Base-by-base conservation (phyloP, 805 yeast species). In the Schwanniomyces yamadae region DNA sequence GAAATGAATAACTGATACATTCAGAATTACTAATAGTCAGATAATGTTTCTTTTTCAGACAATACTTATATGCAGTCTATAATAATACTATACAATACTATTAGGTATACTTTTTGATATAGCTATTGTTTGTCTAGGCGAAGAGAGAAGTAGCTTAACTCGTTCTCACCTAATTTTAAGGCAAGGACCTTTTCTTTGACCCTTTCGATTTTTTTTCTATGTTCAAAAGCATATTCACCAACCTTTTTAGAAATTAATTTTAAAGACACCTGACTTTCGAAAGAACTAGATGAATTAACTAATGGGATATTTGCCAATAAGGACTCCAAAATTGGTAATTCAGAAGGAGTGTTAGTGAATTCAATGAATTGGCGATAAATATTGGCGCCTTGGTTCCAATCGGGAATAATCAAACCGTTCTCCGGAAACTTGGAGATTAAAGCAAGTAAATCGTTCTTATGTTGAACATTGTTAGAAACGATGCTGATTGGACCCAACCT, bases 401-500 rank as follows among this genome's bases (percentile, higher is more conserved):
- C 65, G 3, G 73, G 56, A 10, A 75, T 61, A 16, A 54, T 57
- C 16, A 44, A 43, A 6, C 69, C 66, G 1, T 50, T 49, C 23
- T 56, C 59, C 9, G 81, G 82, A 55, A 75, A 74, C 40, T 54
- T 41, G 2, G 52, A 37, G 28, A 75, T 49, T 7, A 83, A 57
- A 12, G 54, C 56, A 15, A 56, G 41, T 23, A 77, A 69, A 16
- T 63, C 53, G 26, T 55, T 45, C 3, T 63, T 71, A 14, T 67
- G 63, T 1, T 31, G 23, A 28, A 44, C 5, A 10, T 55, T 60
- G 37, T 74, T 71, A n/a, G 74, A 66, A 11, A 81, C 73, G 1
- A 90, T 76, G 3, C 82, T 74, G 10, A 59, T 55, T 6, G 98
- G 98, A 0, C 91, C 98, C 20, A 88, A 82, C 3, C 68, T 55